Percentiles rank a stretch among this genome's conserved stretches.
Evolutionary conservation across 148 eudicot genomes (phyloP).

Genomic region (Beta vulgaris): DNA sequence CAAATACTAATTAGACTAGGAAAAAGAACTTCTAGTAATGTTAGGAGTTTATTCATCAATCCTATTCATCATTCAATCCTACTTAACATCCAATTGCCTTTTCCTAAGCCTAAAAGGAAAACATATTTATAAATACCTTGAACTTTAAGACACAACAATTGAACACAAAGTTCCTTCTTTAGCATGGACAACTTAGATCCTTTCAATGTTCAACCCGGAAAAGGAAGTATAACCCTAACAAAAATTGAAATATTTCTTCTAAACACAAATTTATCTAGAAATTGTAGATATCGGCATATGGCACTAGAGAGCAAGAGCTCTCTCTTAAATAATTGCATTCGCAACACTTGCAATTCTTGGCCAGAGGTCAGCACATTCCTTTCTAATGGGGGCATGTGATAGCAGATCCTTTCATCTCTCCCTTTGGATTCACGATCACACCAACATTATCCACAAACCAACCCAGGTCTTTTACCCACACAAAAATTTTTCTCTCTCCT

Average conservation of each 20-base stretch:
- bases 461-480: too few species aligned
- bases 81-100: too few species aligned
- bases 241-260: background rate
- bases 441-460: slow-evolving; percentile 56
- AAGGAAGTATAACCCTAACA: background rate
- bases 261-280: background rate
- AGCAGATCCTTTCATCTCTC: slow-evolving; percentile 78
- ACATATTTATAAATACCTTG: too few species aligned
- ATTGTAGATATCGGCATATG: background rate
- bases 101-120: too few species aligned
- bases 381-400: slow-evolving; percentile 62
- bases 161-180: background rate
- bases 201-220: background rate
- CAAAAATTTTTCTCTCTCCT: too few species aligned
- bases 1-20: too few species aligned
- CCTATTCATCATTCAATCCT: too few species aligned
- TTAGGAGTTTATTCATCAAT: too few species aligned
- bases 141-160: background rate
- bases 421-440: slow-evolving; percentile 70
- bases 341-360: slow-evolving; percentile 64
- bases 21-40: too few species aligned
- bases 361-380: slow-evolving; percentile 72
- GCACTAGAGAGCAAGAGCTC: background rate
- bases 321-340: slow-evolving; percentile 51
- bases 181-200: background rate